Conservation (phyloP, 1,139 yeast species). For the Taphrina flavorubra region DNA sequence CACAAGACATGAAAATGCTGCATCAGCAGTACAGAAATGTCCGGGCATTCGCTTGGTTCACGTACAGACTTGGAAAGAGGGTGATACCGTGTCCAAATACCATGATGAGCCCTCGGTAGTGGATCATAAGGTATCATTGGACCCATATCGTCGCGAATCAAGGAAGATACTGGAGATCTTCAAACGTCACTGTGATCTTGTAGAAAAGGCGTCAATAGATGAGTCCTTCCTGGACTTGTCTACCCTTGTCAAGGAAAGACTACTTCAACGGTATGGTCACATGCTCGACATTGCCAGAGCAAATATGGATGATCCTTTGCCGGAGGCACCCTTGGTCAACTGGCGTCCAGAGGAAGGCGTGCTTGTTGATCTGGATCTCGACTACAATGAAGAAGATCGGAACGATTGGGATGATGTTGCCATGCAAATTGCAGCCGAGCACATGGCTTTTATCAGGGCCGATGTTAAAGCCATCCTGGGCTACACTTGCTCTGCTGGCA, state of each 20-base stretch:
- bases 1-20: constrained; percentile 72
- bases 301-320: constrained; percentile 26
- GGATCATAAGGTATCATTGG: constrained; percentile 82
- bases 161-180: constrained; percentile 75
- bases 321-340: constrained; percentile 46
- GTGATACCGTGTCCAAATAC: constrained; percentile 83
- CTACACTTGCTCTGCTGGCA: constrained; percentile 90
- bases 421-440: constrained; percentile 67
- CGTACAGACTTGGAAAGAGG: constrained; percentile 91
- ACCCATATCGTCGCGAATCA: constrained; percentile 88
- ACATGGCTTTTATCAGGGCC: constrained; percentile 62
- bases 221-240: constrained; percentile 90
- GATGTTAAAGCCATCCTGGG: constrained; percentile 63
- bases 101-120: constrained; percentile 55
- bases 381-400: constrained; percentile 46
- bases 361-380: constrained; percentile 46
- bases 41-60: constrained; percentile 79
- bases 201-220: constrained; percentile 95
- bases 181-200: constrained; percentile 61
- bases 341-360: constrained; percentile 48
- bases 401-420: constrained; percentile 87
- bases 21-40: constrained; percentile 73
- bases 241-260: constrained; percentile 54
- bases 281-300: constrained; percentile 45
- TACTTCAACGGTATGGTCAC: constrained; percentile 54